Evolutionary conservation across 805 yeast genomes (phyloP).

Genomic region (Ogataea populi-albae): DNA sequence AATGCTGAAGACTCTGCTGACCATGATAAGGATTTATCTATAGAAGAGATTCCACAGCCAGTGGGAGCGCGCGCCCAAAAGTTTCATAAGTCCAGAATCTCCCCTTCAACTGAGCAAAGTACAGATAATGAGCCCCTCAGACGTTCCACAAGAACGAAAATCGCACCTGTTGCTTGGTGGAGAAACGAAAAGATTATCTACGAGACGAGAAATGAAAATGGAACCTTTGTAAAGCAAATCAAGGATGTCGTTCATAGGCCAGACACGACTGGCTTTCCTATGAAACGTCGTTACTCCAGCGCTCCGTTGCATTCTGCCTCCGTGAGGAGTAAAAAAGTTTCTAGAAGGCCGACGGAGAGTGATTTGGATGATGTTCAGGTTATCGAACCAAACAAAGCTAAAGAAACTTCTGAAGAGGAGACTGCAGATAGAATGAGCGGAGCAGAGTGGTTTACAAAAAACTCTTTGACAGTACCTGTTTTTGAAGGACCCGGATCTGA

Average conservation of each 20-base stretch:
- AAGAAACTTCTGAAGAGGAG: slow-evolving; percentile 35
- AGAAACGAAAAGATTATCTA: slow-evolving; percentile 74
- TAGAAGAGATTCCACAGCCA: slow-evolving; percentile 13
- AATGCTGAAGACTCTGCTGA: slow-evolving; percentile 12
- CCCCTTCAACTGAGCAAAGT: not conserved
- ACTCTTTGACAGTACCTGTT: slow-evolving; percentile 44
- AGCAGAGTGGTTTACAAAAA: slow-evolving; percentile 50
- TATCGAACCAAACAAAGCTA: slow-evolving; percentile 1
- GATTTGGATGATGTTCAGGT: slow-evolving; percentile 23
- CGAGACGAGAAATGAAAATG: slow-evolving; percentile 40
- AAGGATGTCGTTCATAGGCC: slow-evolving; percentile 55
- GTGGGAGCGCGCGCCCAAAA: too few species aligned
- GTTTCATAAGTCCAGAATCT: too few species aligned
- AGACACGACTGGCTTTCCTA: slow-evolving; percentile 23
- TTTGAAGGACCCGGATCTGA: slow-evolving; percentile 50
- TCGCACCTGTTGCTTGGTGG: slow-evolving; percentile 81
- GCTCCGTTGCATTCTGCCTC: slow-evolving; percentile 9
- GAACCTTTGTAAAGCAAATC: slow-evolving; percentile 53
- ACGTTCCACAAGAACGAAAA: slow-evolving; percentile 61
- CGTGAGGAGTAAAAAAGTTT: slow-evolving; percentile 22
- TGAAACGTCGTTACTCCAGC: slow-evolving; percentile 14
- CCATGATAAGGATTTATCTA: slow-evolving; percentile 13
- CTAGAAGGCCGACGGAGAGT: slow-evolving; percentile 8
- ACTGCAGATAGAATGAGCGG: slow-evolving; percentile 37
- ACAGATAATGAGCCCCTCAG: slow-evolving; percentile 39